A percentile compares a stretch with the other conserved stretches of the same genome.
phyloP scores from a whole-genome alignment of 169 alveolate species.

The Cryptosporidium ryanae region DNA sequence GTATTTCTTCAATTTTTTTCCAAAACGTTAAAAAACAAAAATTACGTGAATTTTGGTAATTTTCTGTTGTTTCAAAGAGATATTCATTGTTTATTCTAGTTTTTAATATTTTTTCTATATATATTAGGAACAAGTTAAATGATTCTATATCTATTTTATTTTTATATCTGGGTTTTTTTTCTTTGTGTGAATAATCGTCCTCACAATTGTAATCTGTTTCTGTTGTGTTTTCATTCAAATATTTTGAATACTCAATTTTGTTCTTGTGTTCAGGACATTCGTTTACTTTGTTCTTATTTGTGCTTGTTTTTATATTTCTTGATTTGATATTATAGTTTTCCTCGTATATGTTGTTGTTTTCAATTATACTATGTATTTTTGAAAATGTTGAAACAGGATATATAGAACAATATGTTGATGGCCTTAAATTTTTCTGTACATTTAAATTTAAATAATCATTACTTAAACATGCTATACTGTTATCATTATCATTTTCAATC shows the following conservation, averaged over 20 bases:
- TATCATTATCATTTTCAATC: too few species aligned
- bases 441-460: neutral
- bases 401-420: slow-evolving; percentile 42
- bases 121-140: slow-evolving; percentile 7
- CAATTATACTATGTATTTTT: slow-evolving; percentile 20
- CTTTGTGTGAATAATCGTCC: neutral
- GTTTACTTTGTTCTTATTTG: too few species aligned
- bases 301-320: too few species aligned
- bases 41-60: neutral
- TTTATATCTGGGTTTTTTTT: neutral
- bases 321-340: neutral
- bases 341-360: slow-evolving; percentile 10
- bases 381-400: slow-evolving; percentile 64
- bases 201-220: slow-evolving; percentile 6
- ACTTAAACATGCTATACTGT: too few species aligned
- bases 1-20: slow-evolving; percentile 38
- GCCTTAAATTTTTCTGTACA: slow-evolving; percentile 16
- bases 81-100: neutral
- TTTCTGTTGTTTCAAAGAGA: neutral
- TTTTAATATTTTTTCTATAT: slow-evolving; percentile 1
- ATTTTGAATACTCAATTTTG: neutral
- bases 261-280: neutral
- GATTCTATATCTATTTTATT: slow-evolving; percentile 14
- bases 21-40: slow-evolving; percentile 60
- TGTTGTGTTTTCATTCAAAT: neutral